Evolutionary conservation across 2,329 filamentous ascomycete genomes (phyloP), one percentile per base, ranked within the genome.

Genomic region (Cordyceps fumosorosea): DNA sequence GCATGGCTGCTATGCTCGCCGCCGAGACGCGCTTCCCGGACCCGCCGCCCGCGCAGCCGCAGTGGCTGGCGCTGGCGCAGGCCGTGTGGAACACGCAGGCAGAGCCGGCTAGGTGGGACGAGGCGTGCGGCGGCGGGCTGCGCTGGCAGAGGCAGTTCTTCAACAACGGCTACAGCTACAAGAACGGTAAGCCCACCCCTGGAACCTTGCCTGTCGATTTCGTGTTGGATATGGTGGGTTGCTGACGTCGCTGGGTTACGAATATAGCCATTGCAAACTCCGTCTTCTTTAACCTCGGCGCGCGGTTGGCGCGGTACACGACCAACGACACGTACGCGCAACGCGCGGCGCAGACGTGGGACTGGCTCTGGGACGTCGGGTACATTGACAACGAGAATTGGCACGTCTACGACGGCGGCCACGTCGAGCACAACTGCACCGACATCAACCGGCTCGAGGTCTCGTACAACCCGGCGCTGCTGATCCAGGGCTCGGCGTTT

Each of bases 101-200:
- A 1, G 64, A 62, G 5, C 71, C 75, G 11, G 75, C 79, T 45
- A 87, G 85, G 79, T 80, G 86, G 63, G 76, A 74, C 1, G 69
- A 69, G 0, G 77, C 75, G 2, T 90, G 87, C 69, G 77, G 76
- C 22, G 87, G 87, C 58, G 87, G 87, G 2, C 71, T 89, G 63
- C 82, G 85, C 64, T 89, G 86, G 86, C 87, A 90, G 74, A 85
- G 90, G 50, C 84, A 81, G 67, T 73, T 78, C 0, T 82, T 84
- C 67, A 88, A 89, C 68, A 77, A 73, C 34, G 88, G 88, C 3
- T 90, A 86, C 72, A 78, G 83, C 66, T 90, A 90, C 78, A 91
- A 84, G 68, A 83, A 83, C 65, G 74, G 72, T 69, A 47, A n/a
- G n/a, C n/a, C n/a, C 60, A 62, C 5, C 45, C n/a, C 20, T 40